Base-by-base conservation (phyloP, 169 alveolate genomes). In the Theileria parva region DNA sequence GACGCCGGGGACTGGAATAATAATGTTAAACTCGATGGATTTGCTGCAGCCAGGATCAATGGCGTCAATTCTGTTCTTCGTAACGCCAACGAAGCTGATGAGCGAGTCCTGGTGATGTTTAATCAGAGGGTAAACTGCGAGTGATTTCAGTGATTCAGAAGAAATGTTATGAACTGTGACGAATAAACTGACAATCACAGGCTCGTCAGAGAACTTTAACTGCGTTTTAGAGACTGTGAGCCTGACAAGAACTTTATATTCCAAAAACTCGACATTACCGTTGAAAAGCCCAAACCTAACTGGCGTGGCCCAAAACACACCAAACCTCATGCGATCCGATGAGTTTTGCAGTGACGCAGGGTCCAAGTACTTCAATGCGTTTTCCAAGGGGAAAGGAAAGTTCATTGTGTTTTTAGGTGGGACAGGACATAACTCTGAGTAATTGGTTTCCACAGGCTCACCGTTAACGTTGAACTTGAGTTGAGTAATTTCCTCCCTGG, bases 1-100 rank as follows among this genome's bases (percentile, higher is more conserved):
- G 25, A 75, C 66, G 65, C 86, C 89, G 6, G 89, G 89, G 21
- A 76, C 71, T 13, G 89, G 86, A 9, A 83, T 27, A 21, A 83
- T 30, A 23, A 65, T 76, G 55, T 50, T 67, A 50, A 75, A 83
- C 21, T 57, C 81, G 21, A 77, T 25, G 55, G 64, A 21, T 21
- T 15, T 61, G 50, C 48, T 68, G n/a, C 25, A 17, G 7, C 68
- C 74, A 30, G 89, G 86, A 17, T 48, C 50, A 28, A 77, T 83
- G 19, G n/a, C 55, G n/a, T 71, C 78, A 17, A 83, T 53, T n/a
- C 53, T 73, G 50, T 44, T 67, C 32, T 72, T 74, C 17, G 79
- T 27, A 11, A 32, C 28, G 32, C 89, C 89, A n/a, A 83, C 73
- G 72, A 72, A 83, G 27, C 55, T 73, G 80, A 73, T 65, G 25